phyloP scores from a whole-genome alignment of 495 filamentous ascomycete species.

The Friedmanniomyces simplex region DNA sequence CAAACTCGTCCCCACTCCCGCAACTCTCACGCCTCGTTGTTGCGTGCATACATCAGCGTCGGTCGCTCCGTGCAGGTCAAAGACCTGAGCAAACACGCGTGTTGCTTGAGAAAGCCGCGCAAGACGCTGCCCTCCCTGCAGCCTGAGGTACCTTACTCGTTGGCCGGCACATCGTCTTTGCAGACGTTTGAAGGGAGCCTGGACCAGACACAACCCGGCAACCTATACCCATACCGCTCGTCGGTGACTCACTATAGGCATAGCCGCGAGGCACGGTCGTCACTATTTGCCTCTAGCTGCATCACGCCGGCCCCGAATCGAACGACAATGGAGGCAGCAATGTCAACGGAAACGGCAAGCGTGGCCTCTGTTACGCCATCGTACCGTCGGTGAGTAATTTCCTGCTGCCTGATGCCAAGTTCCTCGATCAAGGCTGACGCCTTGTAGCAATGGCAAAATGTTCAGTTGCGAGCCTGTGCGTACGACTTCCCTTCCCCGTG shows the following conservation, averaged over 20 bases:
- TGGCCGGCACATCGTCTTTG: neutral
- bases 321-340: constrained; percentile 1
- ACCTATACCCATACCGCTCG: no score
- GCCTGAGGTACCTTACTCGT: no score
- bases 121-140: no score
- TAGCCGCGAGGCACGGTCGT: constrained; percentile 2
- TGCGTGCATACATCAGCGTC: no score
- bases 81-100: no score
- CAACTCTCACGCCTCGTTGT: no score
- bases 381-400: constrained; percentile 5
- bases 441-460: constrained; percentile 16
- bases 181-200: neutral
- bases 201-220: neutral
- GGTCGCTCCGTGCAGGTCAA: no score
- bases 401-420: neutral
- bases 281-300: neutral
- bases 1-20: neutral
- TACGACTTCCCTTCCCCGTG: neutral
- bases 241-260: constrained; percentile 9
- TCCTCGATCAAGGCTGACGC: neutral
- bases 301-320: neutral
- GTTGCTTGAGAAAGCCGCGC: no score
- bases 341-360: constrained; percentile 1
- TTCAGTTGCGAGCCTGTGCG: constrained; percentile 19
- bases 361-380: constrained; percentile 9